Evolutionary conservation across 2,329 filamentous ascomycete species (phyloP).

Genomic region (Fusarium floridanum): DNA sequence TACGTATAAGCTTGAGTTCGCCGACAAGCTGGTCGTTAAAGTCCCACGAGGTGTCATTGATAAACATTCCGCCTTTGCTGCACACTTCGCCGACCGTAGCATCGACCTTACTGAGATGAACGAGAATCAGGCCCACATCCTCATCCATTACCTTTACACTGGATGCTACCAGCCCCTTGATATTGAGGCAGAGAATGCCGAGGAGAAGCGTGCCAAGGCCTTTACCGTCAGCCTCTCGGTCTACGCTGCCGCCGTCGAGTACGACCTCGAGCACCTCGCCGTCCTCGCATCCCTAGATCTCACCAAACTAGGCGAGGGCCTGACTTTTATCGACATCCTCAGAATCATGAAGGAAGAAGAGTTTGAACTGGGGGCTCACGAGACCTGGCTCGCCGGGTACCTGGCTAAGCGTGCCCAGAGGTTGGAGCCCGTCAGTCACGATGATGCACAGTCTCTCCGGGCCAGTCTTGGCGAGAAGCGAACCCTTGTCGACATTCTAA

Average conservation of each 20-base stretch:
- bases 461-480: not conserved
- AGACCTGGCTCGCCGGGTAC: not conserved
- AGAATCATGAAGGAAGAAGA: not conserved
- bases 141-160: slow-evolving; percentile 2
- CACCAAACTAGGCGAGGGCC: not conserved
- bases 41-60: not conserved
- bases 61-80: not conserved
- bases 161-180: not conserved
- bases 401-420: not conserved
- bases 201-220: not conserved
- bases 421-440: not conserved
- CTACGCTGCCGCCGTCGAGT: not conserved
- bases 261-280: not conserved
- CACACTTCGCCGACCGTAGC: not conserved
- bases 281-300: not conserved
- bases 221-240: not conserved
- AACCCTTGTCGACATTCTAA: not conserved
- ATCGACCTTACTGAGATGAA: not conserved
- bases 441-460: not conserved
- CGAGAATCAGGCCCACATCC: not conserved
- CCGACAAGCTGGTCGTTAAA: not conserved
- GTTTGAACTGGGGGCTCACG: not conserved
- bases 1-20: not conserved
- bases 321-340: not conserved
- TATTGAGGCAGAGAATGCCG: not conserved